Conservation (phyloP, 2,329 filamentous ascomycete genomes). For the Trichoderma lentiforme region DNA sequence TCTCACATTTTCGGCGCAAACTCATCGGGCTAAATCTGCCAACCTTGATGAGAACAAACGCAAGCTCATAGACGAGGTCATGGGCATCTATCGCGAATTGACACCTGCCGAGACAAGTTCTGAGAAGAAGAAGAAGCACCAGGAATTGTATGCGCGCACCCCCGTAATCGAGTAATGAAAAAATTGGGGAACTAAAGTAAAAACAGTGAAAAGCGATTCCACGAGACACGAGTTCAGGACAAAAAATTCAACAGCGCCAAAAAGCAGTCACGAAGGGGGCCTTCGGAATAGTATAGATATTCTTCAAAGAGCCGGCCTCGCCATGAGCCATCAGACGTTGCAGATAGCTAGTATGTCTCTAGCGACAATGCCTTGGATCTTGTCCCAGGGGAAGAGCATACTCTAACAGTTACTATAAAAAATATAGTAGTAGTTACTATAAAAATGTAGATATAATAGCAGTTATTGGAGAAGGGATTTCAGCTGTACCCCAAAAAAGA, state of each 20-base stretch:
- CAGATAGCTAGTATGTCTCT: neutral
- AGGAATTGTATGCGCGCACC: constrained; percentile 40
- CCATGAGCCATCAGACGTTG: neutral
- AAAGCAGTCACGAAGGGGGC: constrained; percentile 45
- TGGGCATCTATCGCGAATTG: constrained; percentile 43
- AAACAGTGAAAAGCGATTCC: constrained; percentile 45
- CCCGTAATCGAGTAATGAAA: neutral
- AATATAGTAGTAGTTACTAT: no score
- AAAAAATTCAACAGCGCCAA: constrained; percentile 51
- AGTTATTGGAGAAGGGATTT: neutral
- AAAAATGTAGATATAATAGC: no score
- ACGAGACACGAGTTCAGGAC: constrained; percentile 42
- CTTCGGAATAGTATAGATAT: constrained; percentile 20
- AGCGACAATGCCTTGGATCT: constrained; percentile 3
- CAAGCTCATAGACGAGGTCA: constrained; percentile 49
- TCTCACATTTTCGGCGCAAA: constrained; percentile 55
- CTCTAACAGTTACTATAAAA: neutral
- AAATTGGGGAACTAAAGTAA: neutral
- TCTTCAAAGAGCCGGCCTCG: neutral
- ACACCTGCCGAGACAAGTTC: constrained; percentile 46
- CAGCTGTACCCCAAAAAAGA: neutral
- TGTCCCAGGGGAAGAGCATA: neutral
- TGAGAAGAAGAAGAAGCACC: constrained; percentile 48
- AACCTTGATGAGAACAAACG: constrained; percentile 53
- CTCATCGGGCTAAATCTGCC: constrained; percentile 47